Evolutionary conservation across 2,329 filamentous ascomycete genomes (phyloP), one percentile per base, ranked within the genome.

Genomic region (Colletotrichum somersetense): DNA sequence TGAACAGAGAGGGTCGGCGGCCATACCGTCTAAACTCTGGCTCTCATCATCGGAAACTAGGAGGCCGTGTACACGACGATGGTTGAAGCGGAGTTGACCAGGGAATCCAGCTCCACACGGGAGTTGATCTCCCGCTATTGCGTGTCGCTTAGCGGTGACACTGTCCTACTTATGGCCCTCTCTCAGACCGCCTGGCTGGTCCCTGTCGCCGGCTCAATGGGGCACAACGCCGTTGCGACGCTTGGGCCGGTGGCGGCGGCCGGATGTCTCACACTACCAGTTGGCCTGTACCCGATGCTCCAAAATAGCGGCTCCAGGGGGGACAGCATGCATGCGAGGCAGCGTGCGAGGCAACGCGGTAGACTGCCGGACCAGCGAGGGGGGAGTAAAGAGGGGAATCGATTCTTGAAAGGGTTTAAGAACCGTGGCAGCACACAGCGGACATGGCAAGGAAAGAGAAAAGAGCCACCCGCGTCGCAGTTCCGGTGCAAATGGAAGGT

Each of bases 101-200:
- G 59, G 66, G 30, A 72, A 72, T 72, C 30, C 35, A 48, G 40
- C 52, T 23, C 71, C 71, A 67, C 71, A 61, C 64, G 66, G 56
- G 20, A 58, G 62, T n/a, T 50, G 67, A 73, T 73, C 71, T 73
- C 71, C 71, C 71, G 71, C 66, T 62, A 53, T 66, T 67, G 50
- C 62, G 67, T 62, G 58, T 23, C 59, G 59, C 70, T 55, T 48
- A 12, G 53, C 44, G 64, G 53, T 61, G 52, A 55, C 46, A 72
- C 53, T 33, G 58, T 38, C 26, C n/a, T 69, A 64, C 59, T 57
- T 40, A 20, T 38, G 40, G 59, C 44, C 53, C 53, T 62, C 63
- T 53, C 69, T 66, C 48, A 72, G 70, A 62, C 70, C 70, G 61
- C 59, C 59, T 69, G 40, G 48, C 30, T 70, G 70, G 70, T 65